Base-by-base conservation (phyloP, 192 early-diverging fungal genomes). In the Linnemannia exigua region DNA sequence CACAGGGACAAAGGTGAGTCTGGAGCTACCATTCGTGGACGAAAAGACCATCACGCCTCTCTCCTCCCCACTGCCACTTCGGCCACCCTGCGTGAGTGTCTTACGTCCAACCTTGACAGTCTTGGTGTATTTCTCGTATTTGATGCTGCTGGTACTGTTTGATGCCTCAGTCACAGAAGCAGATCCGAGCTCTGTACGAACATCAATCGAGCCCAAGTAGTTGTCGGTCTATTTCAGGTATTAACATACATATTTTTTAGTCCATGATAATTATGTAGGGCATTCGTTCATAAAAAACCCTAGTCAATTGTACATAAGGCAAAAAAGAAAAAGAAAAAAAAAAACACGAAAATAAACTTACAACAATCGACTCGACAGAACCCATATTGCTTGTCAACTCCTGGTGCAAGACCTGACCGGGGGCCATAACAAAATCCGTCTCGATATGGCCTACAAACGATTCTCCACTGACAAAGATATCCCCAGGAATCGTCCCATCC, bases 141-240 rank as follows among this genome's bases (percentile, higher is more conserved):
- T 25, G 5, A 72, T 48, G 12, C 16, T 28, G 44, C 70, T 72
- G n/a, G 70, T n/a, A 6, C 70, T 72, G 3, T 19, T 12, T 19
- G n/a, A 15, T 16, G 44, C 44, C n/a, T 48, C 44, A n/a, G 7
- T 31, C 11, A 72, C 46, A 17, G 28, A 28, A n/a, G 70, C 44
- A 12, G 22, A 16, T 48, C 70, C 70, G 22, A 31, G 31, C 8
- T 72, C 70, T 16, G 70, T 72, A 6, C 46, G 38, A 37, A 72
- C 16, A n/a, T 20, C 46, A 41, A 72, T 47, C 70, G 38, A 47
- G n/a, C 70, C 70, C 70, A 72, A 25, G 15, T 31, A 72, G 25
- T 48, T 72, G 44, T 72, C 70, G 28, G 25, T 63, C 58, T 63
- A 31, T 63, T 63, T 9, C 31, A 2, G 14, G 1, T 14, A 28